phyloP scores from a whole-genome alignment of 257 asterid genomes.

The Nicotiana otophora region DNA sequence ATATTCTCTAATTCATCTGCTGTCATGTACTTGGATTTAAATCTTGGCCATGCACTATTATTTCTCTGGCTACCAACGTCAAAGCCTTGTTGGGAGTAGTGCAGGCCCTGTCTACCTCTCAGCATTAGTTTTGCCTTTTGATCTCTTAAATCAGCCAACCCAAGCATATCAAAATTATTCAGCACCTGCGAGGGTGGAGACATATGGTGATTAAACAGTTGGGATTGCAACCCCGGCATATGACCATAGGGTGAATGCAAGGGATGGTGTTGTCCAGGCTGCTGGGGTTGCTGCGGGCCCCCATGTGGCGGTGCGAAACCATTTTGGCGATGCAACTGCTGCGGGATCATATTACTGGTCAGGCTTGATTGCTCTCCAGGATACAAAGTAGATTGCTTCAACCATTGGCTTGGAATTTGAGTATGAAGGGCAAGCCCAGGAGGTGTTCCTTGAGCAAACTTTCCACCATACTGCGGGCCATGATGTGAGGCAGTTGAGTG shows the following conservation, averaged over 20 bases:
- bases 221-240: conserved; percentile 53
- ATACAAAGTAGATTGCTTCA: conserved; percentile 35
- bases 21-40: conserved; percentile 76
- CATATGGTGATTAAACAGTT: conserved; percentile 41
- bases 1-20: conserved; percentile 82
- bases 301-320: conserved; percentile 56
- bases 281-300: conserved; percentile 61
- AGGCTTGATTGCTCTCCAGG: conserved; percentile 53
- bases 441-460: conserved; percentile 58
- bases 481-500: conserved; percentile 47
- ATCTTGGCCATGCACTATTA: conserved; percentile 61
- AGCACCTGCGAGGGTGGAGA: conserved; percentile 54
- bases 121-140: conserved; percentile 51
- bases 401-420: conserved; percentile 62
- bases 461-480: conserved; percentile 62
- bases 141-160: conserved; percentile 71
- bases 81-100: conserved; percentile 44
- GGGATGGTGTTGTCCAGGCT: conserved; percentile 52
- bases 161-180: conserved; percentile 56
- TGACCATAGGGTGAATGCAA: conserved; percentile 54
- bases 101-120: conserved; percentile 54
- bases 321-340: conserved; percentile 54
- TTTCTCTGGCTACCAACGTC: conserved; percentile 42
- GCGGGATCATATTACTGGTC: conserved; percentile 47
- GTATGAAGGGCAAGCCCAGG: conserved; percentile 48